These are phyloP conservation scores for Thraustochytrium sp. DNA, from an alignment of 352 stramenopile genomes.

Conservation along the genomic window DNA sequence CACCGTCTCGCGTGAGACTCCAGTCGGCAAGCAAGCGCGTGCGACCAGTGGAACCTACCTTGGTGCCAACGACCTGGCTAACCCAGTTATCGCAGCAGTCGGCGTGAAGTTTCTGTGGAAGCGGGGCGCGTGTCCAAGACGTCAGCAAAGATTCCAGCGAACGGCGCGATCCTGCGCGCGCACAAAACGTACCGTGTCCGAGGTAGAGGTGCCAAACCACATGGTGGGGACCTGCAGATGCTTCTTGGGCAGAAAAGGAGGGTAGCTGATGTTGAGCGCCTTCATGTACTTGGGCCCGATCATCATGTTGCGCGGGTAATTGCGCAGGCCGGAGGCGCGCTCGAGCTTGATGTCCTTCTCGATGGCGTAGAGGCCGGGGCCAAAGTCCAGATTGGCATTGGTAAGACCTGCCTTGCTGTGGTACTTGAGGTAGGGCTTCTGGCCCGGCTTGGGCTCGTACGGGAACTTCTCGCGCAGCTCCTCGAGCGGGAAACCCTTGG, in stretches of 20 bases:
- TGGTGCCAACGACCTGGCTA: constrained; percentile 28
- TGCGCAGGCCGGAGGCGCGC: constrained; percentile 13
- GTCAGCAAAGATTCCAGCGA: no score
- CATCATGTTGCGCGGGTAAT: constrained; percentile 43
- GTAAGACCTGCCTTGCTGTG: not conserved
- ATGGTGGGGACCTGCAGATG: constrained; percentile 40
- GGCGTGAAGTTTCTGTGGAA: constrained; percentile 44
- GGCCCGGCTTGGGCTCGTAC: constrained; percentile 2
- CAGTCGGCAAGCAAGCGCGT: no score
- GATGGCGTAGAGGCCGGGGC: constrained; percentile 30
- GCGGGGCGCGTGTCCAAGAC: no score
- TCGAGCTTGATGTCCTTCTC: constrained; percentile 13
- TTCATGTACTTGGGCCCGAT: constrained; percentile 34
- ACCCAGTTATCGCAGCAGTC: constrained; percentile 45
- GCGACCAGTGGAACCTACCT: no score
- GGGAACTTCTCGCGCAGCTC: constrained; percentile 37
- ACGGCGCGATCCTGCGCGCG: no score
- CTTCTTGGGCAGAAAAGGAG: constrained; percentile 43
- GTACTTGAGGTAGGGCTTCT: constrained; percentile 34
- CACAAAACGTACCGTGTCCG: no score
- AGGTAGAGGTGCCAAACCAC: constrained; percentile 38
- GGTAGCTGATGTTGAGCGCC: constrained; percentile 26
- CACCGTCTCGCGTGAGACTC: no score
- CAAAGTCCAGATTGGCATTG: constrained; percentile 17
- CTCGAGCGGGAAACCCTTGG: constrained; percentile 13